A percentile compares a stretch with the other conserved stretches of the same genome.
These are phyloP conservation scores for Melaleuca alternifolia DNA, from an alignment of 345 rosid species.

Conservation along the genomic window DNA sequence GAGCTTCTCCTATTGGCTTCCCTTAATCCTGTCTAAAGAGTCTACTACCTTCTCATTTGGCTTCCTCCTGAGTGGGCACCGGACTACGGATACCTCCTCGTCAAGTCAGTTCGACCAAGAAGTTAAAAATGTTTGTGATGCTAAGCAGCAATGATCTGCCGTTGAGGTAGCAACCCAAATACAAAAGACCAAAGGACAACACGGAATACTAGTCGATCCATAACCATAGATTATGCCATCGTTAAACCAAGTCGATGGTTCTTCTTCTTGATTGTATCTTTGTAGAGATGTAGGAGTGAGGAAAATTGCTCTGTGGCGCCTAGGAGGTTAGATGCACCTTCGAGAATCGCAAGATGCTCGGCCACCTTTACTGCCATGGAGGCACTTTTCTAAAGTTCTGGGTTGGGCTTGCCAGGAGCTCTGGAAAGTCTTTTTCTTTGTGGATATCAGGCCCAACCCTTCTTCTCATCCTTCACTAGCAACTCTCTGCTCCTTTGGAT, in stretches of 20 bases:
- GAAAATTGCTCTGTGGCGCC: background rate
- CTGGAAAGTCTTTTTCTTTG: background rate
- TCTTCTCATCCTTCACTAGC: background rate
- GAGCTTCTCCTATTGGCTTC: background rate
- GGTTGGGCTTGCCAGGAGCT: background rate
- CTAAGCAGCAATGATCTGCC: background rate
- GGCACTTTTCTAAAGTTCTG: background rate
- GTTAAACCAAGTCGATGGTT: background rate
- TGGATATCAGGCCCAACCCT: background rate
- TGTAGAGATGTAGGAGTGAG: background rate
- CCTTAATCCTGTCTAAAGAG: background rate
- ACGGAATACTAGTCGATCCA: background rate
- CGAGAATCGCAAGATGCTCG: background rate
- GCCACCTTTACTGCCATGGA: background rate
- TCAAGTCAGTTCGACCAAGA: background rate
- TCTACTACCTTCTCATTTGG: background rate
- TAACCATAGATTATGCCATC: background rate
- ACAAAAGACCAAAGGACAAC: background rate
- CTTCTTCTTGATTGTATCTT: background rate
- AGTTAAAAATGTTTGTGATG: background rate
- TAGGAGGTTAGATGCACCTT: background rate
- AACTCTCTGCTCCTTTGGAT: background rate
- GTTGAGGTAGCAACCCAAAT: background rate
- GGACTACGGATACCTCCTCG: background rate
- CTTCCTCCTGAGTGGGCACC: background rate